phyloP scores from a whole-genome alignment of 2,329 filamentous ascomycete species.

The Sarocladium brachiariae region DNA sequence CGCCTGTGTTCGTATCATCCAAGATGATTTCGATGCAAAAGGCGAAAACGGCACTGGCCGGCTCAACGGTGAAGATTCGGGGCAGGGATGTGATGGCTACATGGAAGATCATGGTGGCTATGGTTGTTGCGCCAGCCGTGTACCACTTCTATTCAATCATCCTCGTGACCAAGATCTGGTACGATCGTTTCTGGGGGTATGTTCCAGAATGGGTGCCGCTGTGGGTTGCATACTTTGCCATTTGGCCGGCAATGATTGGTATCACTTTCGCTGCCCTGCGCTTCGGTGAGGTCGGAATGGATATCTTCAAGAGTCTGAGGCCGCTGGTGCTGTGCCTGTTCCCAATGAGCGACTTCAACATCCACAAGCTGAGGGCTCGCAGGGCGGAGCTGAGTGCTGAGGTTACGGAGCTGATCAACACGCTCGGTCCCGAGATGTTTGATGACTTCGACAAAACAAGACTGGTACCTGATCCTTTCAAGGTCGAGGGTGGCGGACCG shows the following conservation, averaged over 20 bases:
- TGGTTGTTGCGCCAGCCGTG: conserved; percentile 73
- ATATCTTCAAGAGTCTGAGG: conserved; percentile 89
- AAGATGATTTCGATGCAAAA: conserved; percentile 78
- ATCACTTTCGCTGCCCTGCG: conserved; percentile 90
- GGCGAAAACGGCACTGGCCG: conserved; percentile 75
- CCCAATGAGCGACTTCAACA: conserved; percentile 75
- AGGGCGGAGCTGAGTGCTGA: conserved; percentile 70
- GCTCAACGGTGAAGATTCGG: conserved; percentile 81
- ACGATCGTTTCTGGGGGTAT: conserved; percentile 75
- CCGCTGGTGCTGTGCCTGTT: conserved; percentile 81
- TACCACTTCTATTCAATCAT: conserved; percentile 76
- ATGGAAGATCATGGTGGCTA: conserved; percentile 86
- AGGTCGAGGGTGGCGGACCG: conserved; percentile 25
- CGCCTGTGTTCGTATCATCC: conserved; percentile 77
- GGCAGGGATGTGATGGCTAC: conserved; percentile 87
- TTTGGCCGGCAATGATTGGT: conserved; percentile 74
- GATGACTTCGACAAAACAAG: conserved; percentile 84
- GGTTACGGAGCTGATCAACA: conserved; percentile 90
- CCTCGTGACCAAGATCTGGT: conserved; percentile 70
- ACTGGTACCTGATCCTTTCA: conserved; percentile 53
- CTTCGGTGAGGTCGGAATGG: conserved; percentile 97
- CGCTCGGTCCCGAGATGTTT: conserved; percentile 90
- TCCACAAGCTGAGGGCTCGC: conserved; percentile 67
- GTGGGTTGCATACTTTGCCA: conserved; percentile 66
- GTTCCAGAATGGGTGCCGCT: conserved; percentile 75